Evolutionary conservation across 345 rosid species (phyloP).

Genomic region (Erysimum cheiranthoides): DNA sequence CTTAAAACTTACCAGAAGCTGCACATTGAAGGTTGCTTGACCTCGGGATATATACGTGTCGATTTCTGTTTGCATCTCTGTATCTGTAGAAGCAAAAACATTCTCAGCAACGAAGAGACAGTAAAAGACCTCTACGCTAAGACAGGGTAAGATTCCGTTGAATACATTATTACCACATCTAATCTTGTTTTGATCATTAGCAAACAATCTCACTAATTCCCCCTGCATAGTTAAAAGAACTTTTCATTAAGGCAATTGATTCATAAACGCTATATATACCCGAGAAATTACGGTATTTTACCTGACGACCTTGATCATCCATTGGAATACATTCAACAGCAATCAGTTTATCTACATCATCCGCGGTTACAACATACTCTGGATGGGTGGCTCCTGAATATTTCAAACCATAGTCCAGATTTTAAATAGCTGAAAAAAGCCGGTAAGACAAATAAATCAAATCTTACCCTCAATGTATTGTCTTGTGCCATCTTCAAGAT

Average conservation of each 20-base stretch:
- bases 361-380: constrained; percentile 95
- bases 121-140: neutral
- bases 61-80: constrained; percentile 80
- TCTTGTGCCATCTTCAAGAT: constrained; percentile 93
- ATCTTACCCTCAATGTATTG: constrained; percentile 90
- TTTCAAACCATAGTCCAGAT: constrained; percentile 15
- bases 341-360: constrained; percentile 94
- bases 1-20: constrained; percentile 65
- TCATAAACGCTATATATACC: neutral
- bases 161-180: constrained; percentile 79
- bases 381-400: constrained; percentile 93
- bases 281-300: constrained; percentile 17
- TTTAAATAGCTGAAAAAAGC: neutral
- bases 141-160: neutral
- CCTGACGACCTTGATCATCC: constrained; percentile 98
- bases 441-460: constrained; percentile 14
- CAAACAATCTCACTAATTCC: constrained; percentile 84
- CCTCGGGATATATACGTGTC: constrained; percentile 63
- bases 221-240: constrained; percentile 58
- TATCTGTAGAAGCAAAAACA: constrained; percentile 54
- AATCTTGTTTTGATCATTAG: constrained; percentile 91
- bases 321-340: constrained; percentile 99
- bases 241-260: neutral
- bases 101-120: neutral
- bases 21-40: constrained; percentile 70